phyloP scores from a whole-genome alignment of 2,329 filamentous ascomycete genomes.

The Pseudogymnoascus sp. region DNA sequence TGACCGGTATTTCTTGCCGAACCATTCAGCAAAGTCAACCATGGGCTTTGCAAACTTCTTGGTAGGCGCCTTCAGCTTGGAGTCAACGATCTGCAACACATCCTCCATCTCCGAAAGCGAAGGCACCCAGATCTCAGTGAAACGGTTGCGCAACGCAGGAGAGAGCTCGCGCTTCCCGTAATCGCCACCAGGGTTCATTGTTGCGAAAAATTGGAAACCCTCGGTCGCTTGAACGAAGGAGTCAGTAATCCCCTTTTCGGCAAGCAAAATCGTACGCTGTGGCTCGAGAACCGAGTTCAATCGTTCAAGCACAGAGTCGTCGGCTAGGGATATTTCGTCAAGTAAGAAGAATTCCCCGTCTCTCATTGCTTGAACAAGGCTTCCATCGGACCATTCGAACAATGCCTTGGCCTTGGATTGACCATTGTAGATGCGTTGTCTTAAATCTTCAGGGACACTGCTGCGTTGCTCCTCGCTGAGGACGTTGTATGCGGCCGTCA shows the following conservation, averaged over 20 bases:
- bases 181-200: constrained; percentile 98
- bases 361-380: constrained; percentile 89
- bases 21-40: constrained; percentile 88
- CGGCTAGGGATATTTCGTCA: constrained; percentile 94
- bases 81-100: constrained; percentile 74
- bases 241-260: constrained; percentile 84
- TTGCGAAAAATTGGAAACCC: constrained; percentile 93
- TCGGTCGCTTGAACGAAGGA: constrained; percentile 68
- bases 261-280: constrained; percentile 74
- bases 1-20: constrained; percentile 73
- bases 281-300: constrained; percentile 95
- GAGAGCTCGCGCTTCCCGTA: constrained; percentile 98
- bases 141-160: constrained; percentile 87
- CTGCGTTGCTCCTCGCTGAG: constrained; percentile 41
- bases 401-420: constrained; percentile 68
- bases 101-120: constrained; percentile 78
- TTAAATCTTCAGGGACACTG: constrained; percentile 25
- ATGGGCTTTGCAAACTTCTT: constrained; percentile 59
- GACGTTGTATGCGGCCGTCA: constrained; percentile 39
- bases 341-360: constrained; percentile 84
- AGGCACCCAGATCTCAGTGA: constrained; percentile 98
- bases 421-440: constrained; percentile 35
- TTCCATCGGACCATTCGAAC: constrained; percentile 96
- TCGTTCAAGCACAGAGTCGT: constrained; percentile 92
- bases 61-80: constrained; percentile 57